Conservation (phyloP, 257 asterid genomes). For the Plectranthus barbatus region DNA sequence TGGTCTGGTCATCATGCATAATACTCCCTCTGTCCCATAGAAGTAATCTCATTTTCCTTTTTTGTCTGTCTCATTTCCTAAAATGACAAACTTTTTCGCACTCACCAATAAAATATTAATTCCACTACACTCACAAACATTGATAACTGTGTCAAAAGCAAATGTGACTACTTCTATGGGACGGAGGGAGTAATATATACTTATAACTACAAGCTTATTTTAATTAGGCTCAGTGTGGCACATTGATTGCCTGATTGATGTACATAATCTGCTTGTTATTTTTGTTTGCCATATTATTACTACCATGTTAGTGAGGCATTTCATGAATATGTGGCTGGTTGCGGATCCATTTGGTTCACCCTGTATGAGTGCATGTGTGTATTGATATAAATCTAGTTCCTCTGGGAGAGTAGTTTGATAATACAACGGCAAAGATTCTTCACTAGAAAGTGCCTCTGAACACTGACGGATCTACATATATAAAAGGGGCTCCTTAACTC, state of each 20-base stretch:
- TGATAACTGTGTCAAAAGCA: too few relatives aligned
- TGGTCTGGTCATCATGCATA: conserved; percentile 8
- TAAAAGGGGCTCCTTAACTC: too few relatives aligned
- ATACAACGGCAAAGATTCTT: conserved; percentile 88
- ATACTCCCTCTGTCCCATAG: too few relatives aligned
- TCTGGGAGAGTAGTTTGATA: conserved; percentile 86
- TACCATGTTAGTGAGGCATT: conserved; percentile 4
- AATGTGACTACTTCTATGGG: too few relatives aligned
- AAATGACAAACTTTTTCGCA: too few relatives aligned
- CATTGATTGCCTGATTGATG: neutral
- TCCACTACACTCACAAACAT: too few relatives aligned
- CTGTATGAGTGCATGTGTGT: conserved; percentile 79
- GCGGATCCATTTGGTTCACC: conserved; percentile 82
- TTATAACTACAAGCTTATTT: too few relatives aligned
- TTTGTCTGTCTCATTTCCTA: too few relatives aligned
- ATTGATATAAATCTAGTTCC: conserved; percentile 88
- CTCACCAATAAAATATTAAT: too few relatives aligned
- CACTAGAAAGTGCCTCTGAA: conserved; percentile 79
- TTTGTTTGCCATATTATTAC: neutral
- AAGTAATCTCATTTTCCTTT: too few relatives aligned
- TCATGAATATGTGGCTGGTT: conserved; percentile 46
- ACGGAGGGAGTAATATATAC: too few relatives aligned
- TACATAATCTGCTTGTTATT: neutral
- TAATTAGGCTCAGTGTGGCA: neutral
- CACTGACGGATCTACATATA: too few relatives aligned